Conservation (phyloP, 768 basidiomycete species). For the Rhodotorula graminis region DNA sequence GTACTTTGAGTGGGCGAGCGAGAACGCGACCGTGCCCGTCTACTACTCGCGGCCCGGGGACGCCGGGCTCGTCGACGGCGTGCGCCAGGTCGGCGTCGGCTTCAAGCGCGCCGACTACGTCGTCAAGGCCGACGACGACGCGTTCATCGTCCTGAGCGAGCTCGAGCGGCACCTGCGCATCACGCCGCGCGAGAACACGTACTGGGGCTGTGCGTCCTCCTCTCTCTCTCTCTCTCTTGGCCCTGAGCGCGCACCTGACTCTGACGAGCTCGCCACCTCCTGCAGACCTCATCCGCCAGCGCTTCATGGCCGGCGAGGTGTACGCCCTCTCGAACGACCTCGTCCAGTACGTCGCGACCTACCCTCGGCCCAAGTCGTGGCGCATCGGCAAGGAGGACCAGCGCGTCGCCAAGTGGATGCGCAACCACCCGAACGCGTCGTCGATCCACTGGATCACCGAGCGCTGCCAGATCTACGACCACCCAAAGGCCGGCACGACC, state of each 20-base stretch:
- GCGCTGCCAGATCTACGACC: constrained; percentile 96
- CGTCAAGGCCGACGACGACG: constrained; percentile 90
- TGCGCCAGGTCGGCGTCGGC: constrained; percentile 47
- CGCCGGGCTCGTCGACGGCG: constrained; percentile 31
- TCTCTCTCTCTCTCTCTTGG: background rate
- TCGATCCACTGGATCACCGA: constrained; percentile 86
- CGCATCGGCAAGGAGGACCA: constrained; percentile 86
- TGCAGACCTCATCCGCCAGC: constrained; percentile 67
- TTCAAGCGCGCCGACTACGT: constrained; percentile 90
- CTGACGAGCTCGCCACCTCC: background rate
- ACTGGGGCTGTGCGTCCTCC: constrained; percentile 45
- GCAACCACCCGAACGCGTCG: constrained; percentile 63
- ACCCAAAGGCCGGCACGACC: constrained; percentile 86
- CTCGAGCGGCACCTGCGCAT: constrained; percentile 81
- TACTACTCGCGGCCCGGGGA: constrained; percentile 30
- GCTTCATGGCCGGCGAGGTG: constrained; percentile 92
- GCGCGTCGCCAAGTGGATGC: constrained; percentile 88
- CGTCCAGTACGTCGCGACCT: constrained; percentile 78
- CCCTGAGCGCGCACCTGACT: background rate
- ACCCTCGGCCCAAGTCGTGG: constrained; percentile 61
- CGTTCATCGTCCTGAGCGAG: constrained; percentile 90
- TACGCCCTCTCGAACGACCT: constrained; percentile 86
- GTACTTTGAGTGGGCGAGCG: constrained; percentile 88
- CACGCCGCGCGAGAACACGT: constrained; percentile 58
- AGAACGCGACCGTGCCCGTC: constrained; percentile 77